phyloP scores from a whole-genome alignment of 345 rosid genomes.

The Xanthoceras sorbifolium region DNA sequence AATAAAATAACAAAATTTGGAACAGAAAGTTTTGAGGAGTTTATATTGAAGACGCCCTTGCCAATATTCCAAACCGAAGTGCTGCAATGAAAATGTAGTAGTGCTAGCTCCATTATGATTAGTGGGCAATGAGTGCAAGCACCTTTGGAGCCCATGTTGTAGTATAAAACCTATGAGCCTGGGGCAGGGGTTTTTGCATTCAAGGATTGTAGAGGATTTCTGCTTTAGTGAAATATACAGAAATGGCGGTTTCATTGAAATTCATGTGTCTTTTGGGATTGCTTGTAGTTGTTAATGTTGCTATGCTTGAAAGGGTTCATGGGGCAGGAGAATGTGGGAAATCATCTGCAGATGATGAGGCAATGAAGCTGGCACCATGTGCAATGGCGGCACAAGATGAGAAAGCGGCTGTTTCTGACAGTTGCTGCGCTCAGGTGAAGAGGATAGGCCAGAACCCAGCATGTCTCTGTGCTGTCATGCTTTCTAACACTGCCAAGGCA shows the following conservation, averaged over 20 bases:
- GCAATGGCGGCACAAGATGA: constrained; percentile 38
- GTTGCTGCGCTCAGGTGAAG: constrained; percentile 47
- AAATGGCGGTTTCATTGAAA: constrained; percentile 33
- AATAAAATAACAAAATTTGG: constrained; percentile 25
- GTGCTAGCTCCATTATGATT: constrained; percentile 38
- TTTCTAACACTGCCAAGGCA: constrained; percentile 41
- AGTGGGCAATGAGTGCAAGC: constrained; percentile 29
- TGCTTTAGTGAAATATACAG: not conserved
- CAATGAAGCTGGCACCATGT: constrained; percentile 41
- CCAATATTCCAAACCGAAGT: constrained; percentile 7
- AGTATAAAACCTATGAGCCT: constrained; percentile 29
- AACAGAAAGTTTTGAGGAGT: not conserved
- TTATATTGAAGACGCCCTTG: not conserved
- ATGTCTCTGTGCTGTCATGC: constrained; percentile 46
- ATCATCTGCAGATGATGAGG: constrained; percentile 39
- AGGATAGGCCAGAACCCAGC: constrained; percentile 35
- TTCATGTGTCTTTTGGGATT: constrained; percentile 29
- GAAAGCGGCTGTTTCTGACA: constrained; percentile 28
- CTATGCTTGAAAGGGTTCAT: constrained; percentile 16
- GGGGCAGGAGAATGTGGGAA: constrained; percentile 50
- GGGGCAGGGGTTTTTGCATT: constrained; percentile 4
- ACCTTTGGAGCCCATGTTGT: constrained; percentile 17
- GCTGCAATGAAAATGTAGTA: constrained; percentile 23
- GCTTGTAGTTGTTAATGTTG: constrained; percentile 18
- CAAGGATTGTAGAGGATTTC: not conserved